Percentiles rank a stretch among this genome's conserved stretches.
Evolutionary conservation across 2,329 filamentous ascomycete species (phyloP).

Genomic region (Knufia fluminis): DNA sequence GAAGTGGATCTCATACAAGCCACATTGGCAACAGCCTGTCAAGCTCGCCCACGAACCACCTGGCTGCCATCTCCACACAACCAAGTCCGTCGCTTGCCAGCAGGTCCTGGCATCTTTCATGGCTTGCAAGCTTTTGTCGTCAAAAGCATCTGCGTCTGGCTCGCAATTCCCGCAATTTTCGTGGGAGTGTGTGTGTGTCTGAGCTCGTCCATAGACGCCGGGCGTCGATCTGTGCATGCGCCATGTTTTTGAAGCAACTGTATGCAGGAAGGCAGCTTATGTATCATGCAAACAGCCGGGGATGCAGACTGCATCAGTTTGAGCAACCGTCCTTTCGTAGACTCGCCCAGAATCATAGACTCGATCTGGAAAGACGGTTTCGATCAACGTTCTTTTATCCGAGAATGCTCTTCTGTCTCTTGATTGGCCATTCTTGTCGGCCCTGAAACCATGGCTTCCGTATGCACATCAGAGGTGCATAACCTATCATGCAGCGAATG

Average conservation of each 20-base stretch:
- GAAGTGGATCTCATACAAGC: conserved; percentile 7
- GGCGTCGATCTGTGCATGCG: conserved; percentile 9
- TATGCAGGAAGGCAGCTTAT: conserved; percentile 11
- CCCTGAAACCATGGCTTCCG: conserved; percentile 9
- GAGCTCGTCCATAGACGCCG: background rate
- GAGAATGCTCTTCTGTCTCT: background rate
- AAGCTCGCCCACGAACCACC: conserved; percentile 9
- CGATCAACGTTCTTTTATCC: conserved; percentile 5
- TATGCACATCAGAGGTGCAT: conserved; percentile 12
- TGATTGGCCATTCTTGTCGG: conserved; percentile 4
- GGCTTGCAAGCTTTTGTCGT: background rate
- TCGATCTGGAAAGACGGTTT: conserved; percentile 2
- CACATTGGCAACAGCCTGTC: conserved; percentile 4
- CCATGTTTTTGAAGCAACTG: conserved; percentile 4
- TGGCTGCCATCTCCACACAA: background rate
- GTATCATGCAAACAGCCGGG: conserved; percentile 10
- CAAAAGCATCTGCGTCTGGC: background rate
- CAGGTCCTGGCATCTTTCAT: background rate
- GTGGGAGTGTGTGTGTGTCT: background rate
- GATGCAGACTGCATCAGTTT: conserved; percentile 7
- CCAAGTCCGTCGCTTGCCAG: conserved; percentile 1
- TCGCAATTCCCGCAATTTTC: background rate
- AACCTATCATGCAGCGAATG: conserved; percentile 8
- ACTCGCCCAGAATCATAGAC: background rate
- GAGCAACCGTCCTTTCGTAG: background rate